These are phyloP conservation scores for Mentha longifolia DNA, from an alignment of 257 asterid species.

Conservation along the genomic window DNA sequence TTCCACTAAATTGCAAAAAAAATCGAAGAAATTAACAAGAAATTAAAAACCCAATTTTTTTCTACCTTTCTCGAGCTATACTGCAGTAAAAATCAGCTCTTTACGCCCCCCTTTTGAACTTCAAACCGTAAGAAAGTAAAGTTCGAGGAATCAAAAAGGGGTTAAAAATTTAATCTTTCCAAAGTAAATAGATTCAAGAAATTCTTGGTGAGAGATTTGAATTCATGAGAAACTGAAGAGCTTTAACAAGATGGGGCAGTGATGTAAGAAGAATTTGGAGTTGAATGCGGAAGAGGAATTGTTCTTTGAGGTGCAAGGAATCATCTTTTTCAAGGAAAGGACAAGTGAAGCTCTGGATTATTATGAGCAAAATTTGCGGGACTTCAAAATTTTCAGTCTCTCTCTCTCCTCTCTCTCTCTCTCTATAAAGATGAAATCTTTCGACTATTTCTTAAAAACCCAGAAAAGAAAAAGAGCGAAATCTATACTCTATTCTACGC, in stretches of 20 bases:
- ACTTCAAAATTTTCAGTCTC: not conserved
- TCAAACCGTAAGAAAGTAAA: not conserved
- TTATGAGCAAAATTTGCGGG: slow-evolving; percentile 41
- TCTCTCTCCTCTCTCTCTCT: not conserved
- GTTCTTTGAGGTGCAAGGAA: slow-evolving; percentile 55
- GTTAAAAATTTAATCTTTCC: slow-evolving; percentile 30
- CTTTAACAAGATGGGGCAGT: slow-evolving; percentile 12
- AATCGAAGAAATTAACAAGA: not conserved
- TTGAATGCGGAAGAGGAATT: slow-evolving; percentile 27
- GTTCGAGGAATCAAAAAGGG: slow-evolving; percentile 33
- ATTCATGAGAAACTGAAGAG: slow-evolving; percentile 20
- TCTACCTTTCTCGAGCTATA: slow-evolving; percentile 16
- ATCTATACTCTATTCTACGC: not conserved
- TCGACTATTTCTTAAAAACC: not conserved
- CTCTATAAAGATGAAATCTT: not conserved
- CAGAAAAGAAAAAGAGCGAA: not conserved
- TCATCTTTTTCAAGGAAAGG: slow-evolving; percentile 40
- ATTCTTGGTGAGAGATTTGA: slow-evolving; percentile 1
- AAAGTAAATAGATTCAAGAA: slow-evolving; percentile 36
- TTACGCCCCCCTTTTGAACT: slow-evolving; percentile 30
- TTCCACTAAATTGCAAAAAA: slow-evolving; percentile 13
- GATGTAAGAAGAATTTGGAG: slow-evolving; percentile 37
- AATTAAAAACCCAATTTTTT: not conserved
- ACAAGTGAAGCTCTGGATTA: slow-evolving; percentile 33
- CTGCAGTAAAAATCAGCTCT: slow-evolving; percentile 26